Base-by-base conservation (phyloP, 305 asterid genomes). In the Ilex paraguariensis region DNA sequence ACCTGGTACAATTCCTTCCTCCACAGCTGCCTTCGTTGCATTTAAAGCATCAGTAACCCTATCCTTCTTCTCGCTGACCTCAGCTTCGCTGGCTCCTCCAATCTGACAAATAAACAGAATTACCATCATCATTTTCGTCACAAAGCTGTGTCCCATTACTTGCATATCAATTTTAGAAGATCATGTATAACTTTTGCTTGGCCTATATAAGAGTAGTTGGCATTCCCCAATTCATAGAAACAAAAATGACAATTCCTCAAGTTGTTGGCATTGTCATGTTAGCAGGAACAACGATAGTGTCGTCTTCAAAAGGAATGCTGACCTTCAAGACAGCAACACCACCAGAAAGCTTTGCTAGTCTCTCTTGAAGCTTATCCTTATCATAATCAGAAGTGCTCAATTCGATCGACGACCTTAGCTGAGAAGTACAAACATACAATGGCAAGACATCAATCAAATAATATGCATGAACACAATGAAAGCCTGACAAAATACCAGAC, bases 61-160 rank as follows among this genome's bases (percentile, higher is more conserved):
- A 30, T 54, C 58, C 58, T 54, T 54, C 32, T 54, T 54, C 31
- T 54, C 58, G 4, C 58, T 54, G n/a, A 54, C 58, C 15, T 54
- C 58, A 54, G 58, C 58, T 21, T 54, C 58, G 15, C 58, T 54
- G 6, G 58, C 58, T 54, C 58, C 58, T 54, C 58, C 58, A 54
- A 54, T 54, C 58, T 54, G 31, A 15, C 33, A 16, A 54, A 30
- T 10, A 30, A 16, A 54, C 13, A 54, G 15, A n/a, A n/a, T n/a
- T n/a, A 21, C 13, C 32, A 7, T 54, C 33, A 30, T 54, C 17
- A 50, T 50, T 50, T 49, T 49, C 4, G 11, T 3, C 13, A 49
- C 12, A 12, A 12, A 1, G 53, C 13, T 49, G 16, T 49, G 16
- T 49, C 53, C 53, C 16, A 49, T 54, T 54, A 21, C 28, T 21